These are phyloP conservation scores for Biancaea sappan DNA, from an alignment of 306 rosid species.

Conservation along the genomic window DNA sequence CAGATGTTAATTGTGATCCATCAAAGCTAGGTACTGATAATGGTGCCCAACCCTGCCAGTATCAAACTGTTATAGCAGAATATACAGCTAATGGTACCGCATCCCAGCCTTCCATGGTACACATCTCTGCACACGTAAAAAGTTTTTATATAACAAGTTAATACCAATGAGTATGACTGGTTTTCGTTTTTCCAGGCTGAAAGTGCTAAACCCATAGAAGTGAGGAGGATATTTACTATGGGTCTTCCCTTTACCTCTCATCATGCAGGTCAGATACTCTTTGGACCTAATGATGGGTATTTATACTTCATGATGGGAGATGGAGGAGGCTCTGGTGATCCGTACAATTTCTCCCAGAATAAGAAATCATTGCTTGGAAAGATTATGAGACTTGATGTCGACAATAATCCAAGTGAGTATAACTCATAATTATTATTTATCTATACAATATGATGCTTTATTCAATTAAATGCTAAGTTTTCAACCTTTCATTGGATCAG, in stretches of 20 bases:
- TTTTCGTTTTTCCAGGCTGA: conserved; percentile 58
- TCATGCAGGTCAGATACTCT: conserved; percentile 95
- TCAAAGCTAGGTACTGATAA: conserved; percentile 59
- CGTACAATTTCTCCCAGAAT: conserved; percentile 85
- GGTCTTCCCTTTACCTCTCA: conserved; percentile 80
- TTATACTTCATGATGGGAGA: conserved; percentile 92
- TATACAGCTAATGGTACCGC: conserved; percentile 69
- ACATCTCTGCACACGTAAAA: conserved; percentile 22
- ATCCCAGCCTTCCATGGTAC: conserved; percentile 75
- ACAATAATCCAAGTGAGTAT: conserved; percentile 75
- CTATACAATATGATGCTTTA: background rate
- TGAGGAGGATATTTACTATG: conserved; percentile 91
- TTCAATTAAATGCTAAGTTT: conserved; percentile 3
- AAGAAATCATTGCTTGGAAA: conserved; percentile 97
- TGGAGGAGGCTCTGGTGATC: conserved; percentile 87
- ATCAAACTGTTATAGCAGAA: conserved; percentile 79
- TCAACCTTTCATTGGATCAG: background rate
- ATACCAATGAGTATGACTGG: conserved; percentile 12
- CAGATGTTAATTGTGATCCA: conserved; percentile 94
- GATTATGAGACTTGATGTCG: conserved; percentile 86
- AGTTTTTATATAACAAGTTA: conserved; percentile 16
- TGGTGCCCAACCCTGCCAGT: conserved; percentile 90
- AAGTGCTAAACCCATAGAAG: conserved; percentile 85
- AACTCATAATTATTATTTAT: conserved; percentile 2
- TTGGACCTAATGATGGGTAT: conserved; percentile 86